Evolutionary conservation across 495 filamentous ascomycete genomes (phyloP).

Genomic region (Xylaria palmicola): DNA sequence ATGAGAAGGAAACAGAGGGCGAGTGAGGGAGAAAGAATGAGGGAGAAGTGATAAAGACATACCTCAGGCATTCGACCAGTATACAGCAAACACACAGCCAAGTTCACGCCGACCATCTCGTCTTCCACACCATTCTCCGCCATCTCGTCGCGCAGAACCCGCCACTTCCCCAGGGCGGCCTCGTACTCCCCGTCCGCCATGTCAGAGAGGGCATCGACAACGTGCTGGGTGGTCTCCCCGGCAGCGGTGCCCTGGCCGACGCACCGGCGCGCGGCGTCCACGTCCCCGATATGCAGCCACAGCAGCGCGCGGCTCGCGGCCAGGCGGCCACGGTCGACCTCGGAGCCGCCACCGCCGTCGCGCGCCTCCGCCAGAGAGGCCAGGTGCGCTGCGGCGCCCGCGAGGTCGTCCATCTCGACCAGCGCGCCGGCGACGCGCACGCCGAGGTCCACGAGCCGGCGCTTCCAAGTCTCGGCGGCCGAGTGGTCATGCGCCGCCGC

Average conservation of each 20-base stretch:
- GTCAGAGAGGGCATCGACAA: conserved; percentile 64
- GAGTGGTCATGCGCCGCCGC: conserved; percentile 38
- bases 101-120: conserved; percentile 71
- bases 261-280: conserved; percentile 60
- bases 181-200: conserved; percentile 78
- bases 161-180: conserved; percentile 62
- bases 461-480: conserved; percentile 62
- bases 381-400: conserved; percentile 71
- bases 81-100: conserved; percentile 81
- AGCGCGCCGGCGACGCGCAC: conserved; percentile 75
- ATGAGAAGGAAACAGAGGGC: not conserved
- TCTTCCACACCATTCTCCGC: conserved; percentile 34
- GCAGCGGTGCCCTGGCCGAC: conserved; percentile 33
- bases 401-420: conserved; percentile 87
- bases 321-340: conserved; percentile 25
- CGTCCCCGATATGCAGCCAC: conserved; percentile 72
- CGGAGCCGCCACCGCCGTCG: conserved; percentile 23
- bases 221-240: conserved; percentile 25
- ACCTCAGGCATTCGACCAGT: conserved; percentile 74
- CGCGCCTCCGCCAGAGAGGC: conserved; percentile 41
- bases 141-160: conserved; percentile 45
- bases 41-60: conserved; percentile 18
- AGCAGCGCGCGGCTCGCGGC: conserved; percentile 59
- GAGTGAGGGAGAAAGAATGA: not conserved
- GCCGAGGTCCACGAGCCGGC: conserved; percentile 69